These are phyloP conservation scores for Boletus pseudopeckii DNA, from an alignment of 768 basidiomycete genomes.

Conservation along the genomic window DNA sequence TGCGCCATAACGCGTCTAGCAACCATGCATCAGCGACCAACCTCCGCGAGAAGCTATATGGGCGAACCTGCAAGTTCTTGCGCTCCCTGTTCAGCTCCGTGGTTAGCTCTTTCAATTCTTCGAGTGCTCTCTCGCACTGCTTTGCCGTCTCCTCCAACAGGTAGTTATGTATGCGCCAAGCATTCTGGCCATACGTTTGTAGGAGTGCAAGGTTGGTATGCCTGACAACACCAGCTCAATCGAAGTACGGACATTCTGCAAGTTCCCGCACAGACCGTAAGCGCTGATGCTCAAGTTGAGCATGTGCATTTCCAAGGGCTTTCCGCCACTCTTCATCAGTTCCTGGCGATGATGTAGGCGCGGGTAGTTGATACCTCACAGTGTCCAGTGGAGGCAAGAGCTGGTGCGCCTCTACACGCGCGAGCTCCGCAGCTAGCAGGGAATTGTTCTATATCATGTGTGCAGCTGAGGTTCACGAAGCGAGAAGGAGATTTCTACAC, in stretches of 20 bases:
- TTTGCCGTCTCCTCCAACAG: slow-evolving; percentile 75
- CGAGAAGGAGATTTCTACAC: neutral
- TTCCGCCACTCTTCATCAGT: slow-evolving; percentile 75
- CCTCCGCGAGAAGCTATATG: neutral
- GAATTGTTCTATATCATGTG: slow-evolving; percentile 53
- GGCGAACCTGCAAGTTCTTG: slow-evolving; percentile 75
- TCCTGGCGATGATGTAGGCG: slow-evolving; percentile 56
- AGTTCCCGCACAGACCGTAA: slow-evolving; percentile 51
- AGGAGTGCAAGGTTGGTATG: slow-evolving; percentile 80
- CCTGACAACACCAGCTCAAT: slow-evolving; percentile 38
- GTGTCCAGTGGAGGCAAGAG: slow-evolving; percentile 67
- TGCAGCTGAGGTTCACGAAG: neutral
- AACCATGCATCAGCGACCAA: neutral
- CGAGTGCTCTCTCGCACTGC: slow-evolving; percentile 66
- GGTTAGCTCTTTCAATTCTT: slow-evolving; percentile 72
- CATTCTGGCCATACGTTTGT: slow-evolving; percentile 85
- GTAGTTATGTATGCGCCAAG: slow-evolving; percentile 91
- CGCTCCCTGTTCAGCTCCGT: slow-evolving; percentile 85
- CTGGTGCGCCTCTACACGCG: slow-evolving; percentile 67
- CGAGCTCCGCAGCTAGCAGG: slow-evolving; percentile 67
- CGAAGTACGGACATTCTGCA: neutral
- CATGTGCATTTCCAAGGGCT: slow-evolving; percentile 71
- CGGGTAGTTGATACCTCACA: slow-evolving; percentile 70
- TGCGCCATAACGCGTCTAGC: slow-evolving; percentile 70
- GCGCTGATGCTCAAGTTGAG: slow-evolving; percentile 82